Base-by-base conservation (phyloP, 768 basidiomycete genomes). In the Termitomyces sp. region DNA sequence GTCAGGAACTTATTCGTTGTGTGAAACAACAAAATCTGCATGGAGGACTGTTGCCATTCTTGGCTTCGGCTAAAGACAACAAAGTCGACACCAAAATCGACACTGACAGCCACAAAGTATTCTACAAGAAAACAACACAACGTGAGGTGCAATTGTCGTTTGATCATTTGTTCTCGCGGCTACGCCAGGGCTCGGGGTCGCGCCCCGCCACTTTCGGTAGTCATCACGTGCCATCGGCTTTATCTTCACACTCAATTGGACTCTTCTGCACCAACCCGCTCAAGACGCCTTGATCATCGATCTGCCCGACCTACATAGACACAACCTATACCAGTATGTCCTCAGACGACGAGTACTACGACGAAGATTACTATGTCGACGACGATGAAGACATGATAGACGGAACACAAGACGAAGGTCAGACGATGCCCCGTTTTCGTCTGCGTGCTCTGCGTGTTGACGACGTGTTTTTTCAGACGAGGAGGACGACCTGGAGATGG, bases 311-410 rank as follows among this genome's bases (percentile, higher is more conserved):
- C 23, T 5, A 8, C 19, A 42, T 21, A 17, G 16, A 23, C 41
- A 32, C 34, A n/a, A n/a, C n/a, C n/a, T n/a, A n/a, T n/a, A n/a
- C 25, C n/a, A 54, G 47, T 42, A 79, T 79, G 77, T 69, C 71
- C 19, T 88, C 88, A 54, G 88, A 89, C 70, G 85, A 85, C 59
- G 86, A 87, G 37, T 80, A 81, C 66, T 88, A 85, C 5, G 87
- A 89, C 68, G 82, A 87, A 54, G 73, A 83, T 17, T 86, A 84
- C 70, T 84, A 82, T 60, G 45, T 40, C 5, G 82, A 88, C 61
- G 83, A 87, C 57, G 88, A 89, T 56, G 86, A 87, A 60, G 86
- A 88, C 56, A 87, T 88, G 70, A 77, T 85, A 63, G 82, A 86
- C 69, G 82, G 82, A 59, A 79, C 80, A 43, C 82, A 85, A 62